phyloP scores from a whole-genome alignment of 78 protist genomes.

The Dictyostelium citrinum region DNA sequence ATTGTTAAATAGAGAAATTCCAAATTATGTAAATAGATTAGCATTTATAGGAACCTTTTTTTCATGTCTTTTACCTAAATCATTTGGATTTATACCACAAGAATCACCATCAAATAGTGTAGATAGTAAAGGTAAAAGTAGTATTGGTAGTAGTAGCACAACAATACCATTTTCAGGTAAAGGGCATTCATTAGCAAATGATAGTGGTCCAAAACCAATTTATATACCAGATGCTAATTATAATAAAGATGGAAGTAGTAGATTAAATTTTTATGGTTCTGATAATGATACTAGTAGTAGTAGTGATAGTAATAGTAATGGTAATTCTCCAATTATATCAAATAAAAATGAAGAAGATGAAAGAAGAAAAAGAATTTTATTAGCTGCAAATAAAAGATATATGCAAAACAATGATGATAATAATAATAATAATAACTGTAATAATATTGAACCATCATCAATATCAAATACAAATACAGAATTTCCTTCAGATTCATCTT shows the following conservation, averaged over 20 bases:
- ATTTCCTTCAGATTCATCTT: not conserved
- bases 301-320: not conserved
- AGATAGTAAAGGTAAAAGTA: not conserved
- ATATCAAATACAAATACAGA: not conserved
- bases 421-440: not conserved
- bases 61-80: conserved; percentile 23
- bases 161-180: not conserved
- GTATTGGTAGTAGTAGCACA: not conserved
- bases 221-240: not conserved
- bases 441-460: not conserved
- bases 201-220: not conserved
- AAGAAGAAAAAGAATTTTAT: not conserved
- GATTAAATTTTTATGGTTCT: not conserved
- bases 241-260: not conserved
- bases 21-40: conserved; percentile 51
- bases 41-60: conserved; percentile 49
- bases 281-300: not conserved
- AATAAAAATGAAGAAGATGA: not conserved
- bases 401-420: not conserved
- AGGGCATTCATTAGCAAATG: not conserved
- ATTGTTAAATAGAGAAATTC: not conserved
- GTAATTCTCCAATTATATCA: not conserved
- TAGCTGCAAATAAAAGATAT: conserved; percentile 9
- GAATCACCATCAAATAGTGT: not conserved
- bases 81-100: not conserved